Evolutionary conservation across 2,329 filamentous ascomycete species (phyloP).

Genomic region (Conoideocrella luteorostrata): DNA sequence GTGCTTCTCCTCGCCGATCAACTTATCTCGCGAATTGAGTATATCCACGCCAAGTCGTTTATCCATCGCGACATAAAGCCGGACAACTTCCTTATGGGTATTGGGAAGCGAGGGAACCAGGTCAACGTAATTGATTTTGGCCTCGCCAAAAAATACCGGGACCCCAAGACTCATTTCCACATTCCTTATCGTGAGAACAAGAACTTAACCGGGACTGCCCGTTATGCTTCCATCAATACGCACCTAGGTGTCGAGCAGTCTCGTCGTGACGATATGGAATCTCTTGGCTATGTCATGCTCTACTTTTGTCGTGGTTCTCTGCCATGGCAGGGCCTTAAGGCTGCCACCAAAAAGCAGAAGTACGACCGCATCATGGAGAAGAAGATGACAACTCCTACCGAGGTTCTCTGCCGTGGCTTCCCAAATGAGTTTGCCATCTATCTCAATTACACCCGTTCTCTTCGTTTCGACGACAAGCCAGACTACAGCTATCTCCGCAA

Average conservation of each 20-base stretch:
- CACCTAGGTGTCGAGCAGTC: slow-evolving; percentile 98
- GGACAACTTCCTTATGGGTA: slow-evolving; percentile 99
- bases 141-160: slow-evolving; percentile 98
- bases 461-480: slow-evolving; percentile 98
- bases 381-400: slow-evolving; percentile 99
- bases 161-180: slow-evolving; percentile 99
- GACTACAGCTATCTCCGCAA: slow-evolving; percentile 99
- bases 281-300: slow-evolving; percentile 97
- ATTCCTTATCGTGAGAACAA: slow-evolving; percentile 99
- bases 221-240: slow-evolving; percentile 98
- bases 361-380: slow-evolving; percentile 99
- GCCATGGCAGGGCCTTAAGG: slow-evolving; percentile 97
- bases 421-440: slow-evolving; percentile 99
- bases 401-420: slow-evolving; percentile 97
- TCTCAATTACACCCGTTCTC: slow-evolving; percentile 96
- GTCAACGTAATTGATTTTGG: slow-evolving; percentile 99
- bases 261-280: slow-evolving; percentile 98
- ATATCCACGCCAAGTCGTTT: slow-evolving; percentile 99
- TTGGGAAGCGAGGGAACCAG: slow-evolving; percentile 98
- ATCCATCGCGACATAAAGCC: slow-evolving; percentile 99
- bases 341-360: slow-evolving; percentile 99
- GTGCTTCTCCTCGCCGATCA: slow-evolving; percentile 94
- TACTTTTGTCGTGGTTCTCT: slow-evolving; percentile 99
- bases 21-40: slow-evolving; percentile 98
- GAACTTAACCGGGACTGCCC: slow-evolving; percentile 97